A percentile compares a stretch with the other conserved stretches of the same genome.
Conservation (phyloP, 1,284 basidiomycete genomes). For the Tausonia pullulans region DNA sequence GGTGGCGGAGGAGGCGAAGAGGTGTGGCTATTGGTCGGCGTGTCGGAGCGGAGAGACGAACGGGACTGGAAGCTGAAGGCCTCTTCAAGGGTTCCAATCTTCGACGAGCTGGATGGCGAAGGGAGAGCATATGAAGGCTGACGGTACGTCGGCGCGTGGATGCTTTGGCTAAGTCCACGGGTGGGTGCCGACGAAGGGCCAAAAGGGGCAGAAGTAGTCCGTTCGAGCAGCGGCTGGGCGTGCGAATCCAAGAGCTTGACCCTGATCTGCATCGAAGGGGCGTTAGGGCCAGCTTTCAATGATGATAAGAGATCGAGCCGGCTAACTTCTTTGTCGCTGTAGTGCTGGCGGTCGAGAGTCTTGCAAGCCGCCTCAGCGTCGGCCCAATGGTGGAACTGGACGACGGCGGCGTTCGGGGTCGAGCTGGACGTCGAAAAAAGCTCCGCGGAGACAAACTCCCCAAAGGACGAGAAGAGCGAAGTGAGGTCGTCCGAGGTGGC, state of each 20-base stretch:
- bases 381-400: neutral
- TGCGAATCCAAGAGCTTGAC: neutral
- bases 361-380: conserved; percentile 3
- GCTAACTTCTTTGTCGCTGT: conserved; percentile 8
- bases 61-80: too few relatives aligned
- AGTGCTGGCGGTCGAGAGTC: conserved; percentile 5
- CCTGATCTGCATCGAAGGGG: neutral
- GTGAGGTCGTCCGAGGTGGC: conserved; percentile 11
- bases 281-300: too few relatives aligned
- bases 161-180: too few relatives aligned
- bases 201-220: neutral
- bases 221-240: neutral
- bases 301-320: too few relatives aligned
- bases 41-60: neutral
- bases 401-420: conserved; percentile 8
- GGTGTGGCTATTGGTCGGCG: neutral
- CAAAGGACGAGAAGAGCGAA: conserved; percentile 10
- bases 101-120: too few relatives aligned
- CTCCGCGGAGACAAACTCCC: neutral
- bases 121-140: too few relatives aligned
- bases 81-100: too few relatives aligned
- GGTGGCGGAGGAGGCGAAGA: too few relatives aligned
- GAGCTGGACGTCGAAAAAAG: conserved; percentile 4
- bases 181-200: neutral
- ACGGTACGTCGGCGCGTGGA: too few relatives aligned